Evolutionary conservation across 441 rosid species (phyloP), one percentile per base, ranked within the genome.

Genomic region (Euphorbia schlechtendalii): DNA sequence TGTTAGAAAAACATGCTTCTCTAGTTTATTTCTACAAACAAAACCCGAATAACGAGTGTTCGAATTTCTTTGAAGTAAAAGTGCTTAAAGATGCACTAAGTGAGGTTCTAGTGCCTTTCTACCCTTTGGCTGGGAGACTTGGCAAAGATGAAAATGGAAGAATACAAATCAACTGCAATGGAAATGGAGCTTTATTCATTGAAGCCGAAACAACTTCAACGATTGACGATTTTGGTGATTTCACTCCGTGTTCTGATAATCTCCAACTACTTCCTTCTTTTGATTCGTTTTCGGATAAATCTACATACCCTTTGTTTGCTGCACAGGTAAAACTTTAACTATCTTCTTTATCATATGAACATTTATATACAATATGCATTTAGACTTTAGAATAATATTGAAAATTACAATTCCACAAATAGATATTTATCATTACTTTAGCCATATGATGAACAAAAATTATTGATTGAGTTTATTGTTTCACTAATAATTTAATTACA

Each of bases 91-190:
- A 74, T 11, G 78, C 87, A 7, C 55, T 84, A 8, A 65, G 80
- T 63, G 68, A 70, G 24, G 77, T 74, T 54, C 77, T 84, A 0
- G 82, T 73, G 17, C 57, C 61, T 0, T 84, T 76, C 48, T 82
- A 84, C 34, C 85, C 84, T 0, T 10, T 68, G 13, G 75, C 75
- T 0, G 83, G 88, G 13, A 73, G 86, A 28, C 15, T 82, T 25
- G 60, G 59, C 18, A 56, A 48, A 27, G 80, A 73, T 24, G 76
- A 63, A 21, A 64, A 61, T 30, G 82, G 57, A 9, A 49, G 68
- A 49, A 24, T 38, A 17, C 8, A 32, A 17, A 58, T 67, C 0
- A 6, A 46, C 2, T 58, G 70, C 10, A 67, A 67, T 38, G 17
- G 12, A 0, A 8, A 49, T 10, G 64, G 58, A 22, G 58, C 38